These are phyloP conservation scores for Macrolepiota dolichaula DNA, from an alignment of 768 basidiomycete species.

Conservation along the genomic window DNA sequence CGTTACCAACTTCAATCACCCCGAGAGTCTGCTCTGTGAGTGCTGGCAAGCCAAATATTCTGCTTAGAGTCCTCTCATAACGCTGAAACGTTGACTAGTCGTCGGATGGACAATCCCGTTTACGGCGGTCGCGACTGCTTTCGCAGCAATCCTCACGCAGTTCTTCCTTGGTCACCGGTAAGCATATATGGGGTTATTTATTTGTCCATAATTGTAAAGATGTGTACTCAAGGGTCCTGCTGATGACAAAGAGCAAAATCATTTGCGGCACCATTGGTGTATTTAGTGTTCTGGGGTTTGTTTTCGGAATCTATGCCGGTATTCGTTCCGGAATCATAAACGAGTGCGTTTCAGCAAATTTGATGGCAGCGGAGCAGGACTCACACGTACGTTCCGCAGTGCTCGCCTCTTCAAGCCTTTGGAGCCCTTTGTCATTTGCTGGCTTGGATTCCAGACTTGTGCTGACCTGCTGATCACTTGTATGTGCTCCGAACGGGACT, in stretches of 20 bases:
- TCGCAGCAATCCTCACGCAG: constrained; percentile 45
- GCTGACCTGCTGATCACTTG: constrained; percentile 41
- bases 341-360: constrained; percentile 25
- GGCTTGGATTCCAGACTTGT: constrained; percentile 40
- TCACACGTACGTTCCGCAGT: constrained; percentile 18
- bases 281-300: constrained; percentile 26
- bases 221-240: constrained; percentile 12
- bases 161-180: constrained; percentile 40
- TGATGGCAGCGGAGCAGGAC: neutral
- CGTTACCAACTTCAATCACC: constrained; percentile 31
- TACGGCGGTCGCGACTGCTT: constrained; percentile 39
- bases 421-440: constrained; percentile 32
- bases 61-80: neutral
- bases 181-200: neutral
- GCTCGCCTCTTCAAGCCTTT: constrained; percentile 31
- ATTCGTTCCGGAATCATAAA: constrained; percentile 32
- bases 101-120: constrained; percentile 45
- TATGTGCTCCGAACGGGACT: constrained; percentile 18
- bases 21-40: constrained; percentile 24
- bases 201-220: neutral
- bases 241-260: constrained; percentile 24
- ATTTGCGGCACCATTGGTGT: constrained; percentile 13
- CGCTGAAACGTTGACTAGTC: constrained; percentile 16
- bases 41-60: neutral
- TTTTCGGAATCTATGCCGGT: constrained; percentile 37